Evolutionary conservation across 2,329 filamentous ascomycete genomes (phyloP).

Genomic region (Clonostachys byssicola): DNA sequence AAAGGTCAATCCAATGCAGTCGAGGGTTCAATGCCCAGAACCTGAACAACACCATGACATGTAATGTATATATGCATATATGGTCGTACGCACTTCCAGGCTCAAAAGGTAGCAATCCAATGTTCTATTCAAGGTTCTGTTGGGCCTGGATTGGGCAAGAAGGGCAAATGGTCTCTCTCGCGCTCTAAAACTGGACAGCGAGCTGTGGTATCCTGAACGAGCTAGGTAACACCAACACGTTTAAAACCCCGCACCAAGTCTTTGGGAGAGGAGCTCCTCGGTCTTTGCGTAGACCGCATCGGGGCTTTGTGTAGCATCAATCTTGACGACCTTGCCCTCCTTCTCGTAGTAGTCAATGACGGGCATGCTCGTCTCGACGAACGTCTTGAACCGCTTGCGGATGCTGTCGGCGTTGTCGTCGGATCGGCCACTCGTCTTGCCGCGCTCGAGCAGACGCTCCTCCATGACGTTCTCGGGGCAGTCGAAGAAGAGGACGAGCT

Average conservation of each 20-base stretch:
- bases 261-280: constrained; percentile 40
- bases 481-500: constrained; percentile 90
- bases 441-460: constrained; percentile 76
- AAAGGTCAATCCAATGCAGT: too few species aligned
- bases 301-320: constrained; percentile 66
- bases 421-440: constrained; percentile 84
- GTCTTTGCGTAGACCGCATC: constrained; percentile 57
- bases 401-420: constrained; percentile 97
- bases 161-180: too few species aligned
- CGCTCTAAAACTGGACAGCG: too few species aligned
- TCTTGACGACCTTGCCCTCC: constrained; percentile 74
- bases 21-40: too few species aligned
- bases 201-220: too few species aligned
- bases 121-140: too few species aligned
- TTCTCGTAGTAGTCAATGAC: constrained; percentile 82
- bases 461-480: constrained; percentile 90
- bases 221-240: neutral
- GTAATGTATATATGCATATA: too few species aligned
- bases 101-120: too few species aligned
- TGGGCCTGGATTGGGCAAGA: too few species aligned
- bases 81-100: too few species aligned
- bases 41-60: too few species aligned
- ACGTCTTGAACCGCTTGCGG: constrained; percentile 91
- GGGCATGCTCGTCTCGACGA: constrained; percentile 95
- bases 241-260: constrained; percentile 35